Base-by-base conservation (phyloP, 345 rosid species). In the Ceriops tagal region DNA sequence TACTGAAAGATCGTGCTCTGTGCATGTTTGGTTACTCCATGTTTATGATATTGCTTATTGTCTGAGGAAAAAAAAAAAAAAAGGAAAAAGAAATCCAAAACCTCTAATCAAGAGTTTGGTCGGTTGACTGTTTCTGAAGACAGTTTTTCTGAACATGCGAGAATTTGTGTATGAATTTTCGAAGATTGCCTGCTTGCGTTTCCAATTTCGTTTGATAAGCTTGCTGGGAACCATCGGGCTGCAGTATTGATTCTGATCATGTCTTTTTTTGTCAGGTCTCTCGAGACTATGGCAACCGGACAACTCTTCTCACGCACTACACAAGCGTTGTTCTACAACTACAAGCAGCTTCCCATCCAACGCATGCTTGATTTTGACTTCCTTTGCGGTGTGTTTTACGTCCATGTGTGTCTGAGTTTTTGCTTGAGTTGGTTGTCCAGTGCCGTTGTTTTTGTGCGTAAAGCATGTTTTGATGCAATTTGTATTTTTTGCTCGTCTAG, bases 341-440 rank as follows among this genome's bases (percentile, higher is more conserved):
- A 89, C 75, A 93, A 93, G 89, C 96, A 86, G 78, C 97, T 89
- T 67, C 98, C 98, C 1, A 83, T 93, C 65, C 98, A 93, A 73
- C 96, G 98, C 72, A 93, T 91, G 98, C 98, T 93, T 78, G 97
- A 93, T 85, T 93, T 93, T 69, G 98, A 93, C 82, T 93, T 93
- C 83, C 96, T 93, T 47, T 93, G 98, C 51, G 98, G 98, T 91
- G 37, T 34, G 84, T 70, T 1, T 65, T 37, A 1, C 74, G 61
- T 28, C 30, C 43, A 15, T 37, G 30, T 60, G 24, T 28, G 63
- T 28, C 63, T 24, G 43, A 55, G 58, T 26, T 58, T 6, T 72
- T 57, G 52, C 65, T 57, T 67, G 18, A 15, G 15, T 43, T 71
- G 34, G 59, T 9, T 58, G 64, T 31, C 51, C 64, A 24, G 26